Evolutionary conservation across 2,329 filamentous ascomycete species (phyloP).

Genomic region (Ophiocordyceps camponoti-leonardi): DNA sequence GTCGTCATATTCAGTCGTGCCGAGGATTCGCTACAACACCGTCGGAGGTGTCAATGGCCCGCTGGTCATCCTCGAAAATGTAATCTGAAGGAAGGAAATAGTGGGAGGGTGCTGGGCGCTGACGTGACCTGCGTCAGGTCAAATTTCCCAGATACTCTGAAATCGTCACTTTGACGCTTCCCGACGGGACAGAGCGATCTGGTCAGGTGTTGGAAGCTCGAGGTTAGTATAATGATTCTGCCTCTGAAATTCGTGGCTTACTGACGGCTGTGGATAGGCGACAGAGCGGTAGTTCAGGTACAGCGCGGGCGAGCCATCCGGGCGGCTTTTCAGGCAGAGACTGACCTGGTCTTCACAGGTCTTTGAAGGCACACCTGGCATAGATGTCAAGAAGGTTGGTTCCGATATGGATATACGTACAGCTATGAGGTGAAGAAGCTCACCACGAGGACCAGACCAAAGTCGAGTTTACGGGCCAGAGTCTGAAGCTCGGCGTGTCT

Average conservation of each 20-base stretch:
- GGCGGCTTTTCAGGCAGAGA: slow-evolving; percentile 1
- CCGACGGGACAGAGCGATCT: slow-evolving; percentile 84
- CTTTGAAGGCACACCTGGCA: slow-evolving; percentile 91
- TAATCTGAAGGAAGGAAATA: slow-evolving; percentile 16
- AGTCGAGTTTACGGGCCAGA: slow-evolving; percentile 94
- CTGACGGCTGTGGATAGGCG: slow-evolving; percentile 36
- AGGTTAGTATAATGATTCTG: slow-evolving; percentile 38
- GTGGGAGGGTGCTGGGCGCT: slow-evolving; percentile 1
- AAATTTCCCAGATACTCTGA: slow-evolving; percentile 97
- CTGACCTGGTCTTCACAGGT: slow-evolving; percentile 39
- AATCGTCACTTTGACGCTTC: slow-evolving; percentile 88
- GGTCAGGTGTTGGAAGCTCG: slow-evolving; percentile 95
- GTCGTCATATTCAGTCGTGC: slow-evolving; percentile 41
- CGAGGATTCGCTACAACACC: slow-evolving; percentile 82
- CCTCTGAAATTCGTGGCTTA: neutral
- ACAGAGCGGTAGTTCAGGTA: slow-evolving; percentile 90
- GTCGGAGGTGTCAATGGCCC: slow-evolving; percentile 96
- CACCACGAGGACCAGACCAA: slow-evolving; percentile 47
- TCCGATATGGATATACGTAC: slow-evolving; percentile 1
- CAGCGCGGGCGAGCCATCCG: slow-evolving; percentile 3
- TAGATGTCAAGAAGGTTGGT: slow-evolving; percentile 94
- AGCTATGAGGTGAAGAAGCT: slow-evolving; percentile 5
- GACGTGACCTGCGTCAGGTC: slow-evolving; percentile 40
- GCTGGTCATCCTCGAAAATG: slow-evolving; percentile 93
- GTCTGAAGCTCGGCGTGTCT: slow-evolving; percentile 94